These are phyloP conservation scores for Leccinum subtestaceum DNA, from an alignment of 768 basidiomycete species.

Conservation along the genomic window DNA sequence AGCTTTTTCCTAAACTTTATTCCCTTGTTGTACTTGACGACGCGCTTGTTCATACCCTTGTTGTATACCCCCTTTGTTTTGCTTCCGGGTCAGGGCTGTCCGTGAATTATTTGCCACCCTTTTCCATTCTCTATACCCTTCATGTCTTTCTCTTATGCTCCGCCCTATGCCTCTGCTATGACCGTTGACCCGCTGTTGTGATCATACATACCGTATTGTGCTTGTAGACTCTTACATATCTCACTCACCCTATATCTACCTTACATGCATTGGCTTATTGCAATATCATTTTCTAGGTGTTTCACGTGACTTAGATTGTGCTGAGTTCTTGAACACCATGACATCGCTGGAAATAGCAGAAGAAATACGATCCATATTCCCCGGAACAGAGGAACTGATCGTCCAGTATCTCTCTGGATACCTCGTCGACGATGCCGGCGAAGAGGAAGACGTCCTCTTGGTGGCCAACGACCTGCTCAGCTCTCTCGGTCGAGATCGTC, in stretches of 20 bases:
- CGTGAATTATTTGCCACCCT: conserved; percentile 1
- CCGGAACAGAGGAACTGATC: conserved; percentile 80
- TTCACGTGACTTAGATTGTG: neutral
- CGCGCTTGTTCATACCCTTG: conserved; percentile 18
- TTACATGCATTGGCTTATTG: conserved; percentile 15
- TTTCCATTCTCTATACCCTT: conserved; percentile 15
- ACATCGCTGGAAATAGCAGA: conserved; percentile 75
- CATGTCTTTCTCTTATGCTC: conserved; percentile 19
- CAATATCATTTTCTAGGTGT: conserved; percentile 8
- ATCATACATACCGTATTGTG: conserved; percentile 23
- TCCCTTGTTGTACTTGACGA: conserved; percentile 22
- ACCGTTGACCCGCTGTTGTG: conserved; percentile 6
- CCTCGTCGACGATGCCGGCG: conserved; percentile 83
- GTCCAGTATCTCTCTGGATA: conserved; percentile 87
- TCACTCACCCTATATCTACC: conserved; percentile 17
- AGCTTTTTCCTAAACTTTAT: conserved; percentile 16
- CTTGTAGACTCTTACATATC: conserved; percentile 18
- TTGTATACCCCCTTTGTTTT: conserved; percentile 9
- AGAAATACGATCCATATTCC: conserved; percentile 66
- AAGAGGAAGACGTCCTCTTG: conserved; percentile 84
- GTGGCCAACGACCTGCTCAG: conserved; percentile 71
- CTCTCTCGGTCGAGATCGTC: conserved; percentile 66
- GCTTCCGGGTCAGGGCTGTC: neutral
- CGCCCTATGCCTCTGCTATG: conserved; percentile 18
- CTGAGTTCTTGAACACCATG: conserved; percentile 38